Conservation (phyloP, 441 rosid genomes). For the Gossypium davidsonii region DNA sequence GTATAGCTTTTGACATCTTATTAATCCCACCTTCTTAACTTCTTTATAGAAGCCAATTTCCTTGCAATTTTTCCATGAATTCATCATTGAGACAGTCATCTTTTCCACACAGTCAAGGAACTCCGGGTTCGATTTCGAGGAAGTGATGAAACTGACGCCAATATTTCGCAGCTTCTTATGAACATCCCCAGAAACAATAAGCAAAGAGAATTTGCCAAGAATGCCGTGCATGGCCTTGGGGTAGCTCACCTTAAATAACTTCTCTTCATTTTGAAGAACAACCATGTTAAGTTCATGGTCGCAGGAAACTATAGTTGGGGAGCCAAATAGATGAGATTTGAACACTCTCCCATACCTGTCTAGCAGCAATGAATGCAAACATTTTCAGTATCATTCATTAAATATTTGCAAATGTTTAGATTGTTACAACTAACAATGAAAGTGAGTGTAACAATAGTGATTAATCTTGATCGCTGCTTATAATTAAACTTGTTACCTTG, state of each 20-base stretch:
- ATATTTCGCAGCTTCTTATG: constrained; percentile 63
- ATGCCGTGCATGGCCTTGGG: constrained; percentile 74
- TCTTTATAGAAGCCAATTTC: constrained; percentile 51
- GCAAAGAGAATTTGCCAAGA: constrained; percentile 56
- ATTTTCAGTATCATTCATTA: not conserved
- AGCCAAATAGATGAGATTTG: constrained; percentile 73
- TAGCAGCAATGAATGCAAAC: not conserved
- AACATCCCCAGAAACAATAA: constrained; percentile 49
- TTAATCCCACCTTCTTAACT: constrained; percentile 40
- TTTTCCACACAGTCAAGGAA: constrained; percentile 44
- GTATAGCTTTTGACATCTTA: not conserved
- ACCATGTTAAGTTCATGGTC: constrained; percentile 69
- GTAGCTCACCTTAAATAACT: constrained; percentile 54
- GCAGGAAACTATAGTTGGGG: constrained; percentile 76
- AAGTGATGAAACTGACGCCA: constrained; percentile 40
- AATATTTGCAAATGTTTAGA: not conserved
- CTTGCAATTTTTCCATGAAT: constrained; percentile 47
- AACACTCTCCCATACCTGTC: constrained; percentile 71
- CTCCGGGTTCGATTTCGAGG: constrained; percentile 38
- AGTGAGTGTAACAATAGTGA: not conserved
- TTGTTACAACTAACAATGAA: not conserved
- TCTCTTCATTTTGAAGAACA: constrained; percentile 78
- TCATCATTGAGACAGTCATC: constrained; percentile 44
- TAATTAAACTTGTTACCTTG: constrained; percentile 32
- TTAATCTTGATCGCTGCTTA: not conserved